Evolutionary conservation across 345 rosid species (phyloP).

Genomic region (Melastoma malabathricum): DNA sequence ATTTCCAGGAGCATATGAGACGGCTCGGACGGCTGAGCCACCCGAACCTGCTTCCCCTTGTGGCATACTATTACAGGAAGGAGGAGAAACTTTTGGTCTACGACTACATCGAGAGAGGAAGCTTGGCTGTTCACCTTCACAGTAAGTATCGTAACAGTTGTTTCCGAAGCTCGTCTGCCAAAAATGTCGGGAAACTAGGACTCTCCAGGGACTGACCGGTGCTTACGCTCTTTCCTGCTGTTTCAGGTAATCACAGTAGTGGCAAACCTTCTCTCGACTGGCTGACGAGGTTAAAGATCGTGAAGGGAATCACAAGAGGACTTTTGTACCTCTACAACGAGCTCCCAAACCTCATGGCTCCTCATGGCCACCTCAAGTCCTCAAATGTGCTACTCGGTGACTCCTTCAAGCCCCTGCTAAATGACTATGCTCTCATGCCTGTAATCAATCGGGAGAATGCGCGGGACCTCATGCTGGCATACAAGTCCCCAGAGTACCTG

Average conservation of each 20-base stretch:
- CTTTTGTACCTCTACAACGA: conserved; percentile 49
- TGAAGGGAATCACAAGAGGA: conserved; percentile 67
- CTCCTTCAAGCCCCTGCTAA: conserved; percentile 35
- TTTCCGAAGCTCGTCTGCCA: too few species aligned
- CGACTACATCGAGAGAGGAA: conserved; percentile 47
- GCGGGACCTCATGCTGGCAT: conserved; percentile 56
- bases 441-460: conserved; percentile 54
- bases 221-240: neutral
- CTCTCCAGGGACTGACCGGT: too few species aligned
- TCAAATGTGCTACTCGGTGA: conserved; percentile 63
- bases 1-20: conserved; percentile 57
- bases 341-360: conserved; percentile 33
- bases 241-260: conserved; percentile 35
- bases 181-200: too few species aligned
- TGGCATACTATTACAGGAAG: conserved; percentile 55
- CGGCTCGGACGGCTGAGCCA: conserved; percentile 58
- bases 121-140: conserved; percentile 76
- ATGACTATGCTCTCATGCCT: conserved; percentile 51
- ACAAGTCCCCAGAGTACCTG: conserved; percentile 67
- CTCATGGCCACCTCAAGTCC: conserved; percentile 83
- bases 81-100: conserved; percentile 79
- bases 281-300: conserved; percentile 62
- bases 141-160: conserved; percentile 17
- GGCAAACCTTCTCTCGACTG: conserved; percentile 47
- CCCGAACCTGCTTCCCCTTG: conserved; percentile 54